Evolutionary conservation across 768 basidiomycete species (phyloP).

Genomic region (Nevesoporus exiguus): DNA sequence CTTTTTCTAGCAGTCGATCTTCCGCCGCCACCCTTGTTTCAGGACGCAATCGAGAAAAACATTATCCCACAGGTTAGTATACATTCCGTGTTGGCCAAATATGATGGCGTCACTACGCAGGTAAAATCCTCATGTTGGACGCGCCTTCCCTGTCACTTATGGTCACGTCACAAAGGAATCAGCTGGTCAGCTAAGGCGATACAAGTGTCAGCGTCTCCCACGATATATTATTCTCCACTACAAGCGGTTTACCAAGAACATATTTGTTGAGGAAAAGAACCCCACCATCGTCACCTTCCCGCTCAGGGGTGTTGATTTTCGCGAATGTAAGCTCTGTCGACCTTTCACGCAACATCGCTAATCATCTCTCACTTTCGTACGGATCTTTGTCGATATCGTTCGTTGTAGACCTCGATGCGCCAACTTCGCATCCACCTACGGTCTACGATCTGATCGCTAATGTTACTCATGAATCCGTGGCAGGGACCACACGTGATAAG

Average conservation of each 20-base stretch:
- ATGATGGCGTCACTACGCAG: constrained; percentile 88
- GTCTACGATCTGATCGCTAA: constrained; percentile 95
- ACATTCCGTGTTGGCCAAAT: constrained; percentile 86
- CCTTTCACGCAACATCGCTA: constrained; percentile 22
- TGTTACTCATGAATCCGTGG: constrained; percentile 91
- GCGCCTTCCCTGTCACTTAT: constrained; percentile 12
- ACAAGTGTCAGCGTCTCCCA: constrained; percentile 86
- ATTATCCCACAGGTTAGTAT: constrained; percentile 98
- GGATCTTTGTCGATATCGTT: constrained; percentile 21
- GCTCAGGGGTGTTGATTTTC: constrained; percentile 86
- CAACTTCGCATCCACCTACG: constrained; percentile 54
- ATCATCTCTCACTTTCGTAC: constrained; percentile 21
- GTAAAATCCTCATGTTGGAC: constrained; percentile 40
- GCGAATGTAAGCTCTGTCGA: constrained; percentile 66
- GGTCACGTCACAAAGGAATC: constrained; percentile 54
- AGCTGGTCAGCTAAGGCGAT: constrained; percentile 77
- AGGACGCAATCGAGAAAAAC: constrained; percentile 94
- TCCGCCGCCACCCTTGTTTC: constrained; percentile 96
- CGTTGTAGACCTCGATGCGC: constrained; percentile 71
- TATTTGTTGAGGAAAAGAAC: constrained; percentile 97
- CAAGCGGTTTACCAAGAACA: constrained; percentile 95
- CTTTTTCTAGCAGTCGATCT: constrained; percentile 94
- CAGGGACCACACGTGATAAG: constrained; percentile 92
- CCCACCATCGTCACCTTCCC: constrained; percentile 99
- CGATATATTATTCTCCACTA: constrained; percentile 92